phyloP scores from a whole-genome alignment of 2,329 filamentous ascomycete genomes.

The Pseudogymnoascus sp. region DNA sequence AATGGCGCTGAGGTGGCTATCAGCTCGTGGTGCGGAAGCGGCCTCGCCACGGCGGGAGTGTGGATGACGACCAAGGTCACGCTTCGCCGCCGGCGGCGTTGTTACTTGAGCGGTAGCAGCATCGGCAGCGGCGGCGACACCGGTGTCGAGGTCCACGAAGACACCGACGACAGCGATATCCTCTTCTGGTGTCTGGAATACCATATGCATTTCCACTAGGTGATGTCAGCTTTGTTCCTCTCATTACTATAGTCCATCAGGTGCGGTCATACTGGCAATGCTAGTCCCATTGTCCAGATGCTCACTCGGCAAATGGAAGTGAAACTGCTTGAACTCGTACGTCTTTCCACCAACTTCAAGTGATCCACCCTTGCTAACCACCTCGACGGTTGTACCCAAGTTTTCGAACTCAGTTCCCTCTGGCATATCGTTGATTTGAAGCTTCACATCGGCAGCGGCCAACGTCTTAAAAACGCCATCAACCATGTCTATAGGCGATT shows the following conservation, averaged over 20 bases:
- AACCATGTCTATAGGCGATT: slow-evolving; percentile 11
- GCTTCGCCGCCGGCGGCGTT: slow-evolving; percentile 7
- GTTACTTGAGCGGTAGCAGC: slow-evolving; percentile 18
- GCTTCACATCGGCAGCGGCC: not conserved
- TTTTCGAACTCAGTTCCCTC: slow-evolving; percentile 13
- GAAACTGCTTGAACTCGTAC: slow-evolving; percentile 41
- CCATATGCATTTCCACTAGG: slow-evolving; percentile 53
- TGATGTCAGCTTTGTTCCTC: slow-evolving; percentile 11
- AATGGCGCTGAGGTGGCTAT: not conserved
- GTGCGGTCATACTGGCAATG: slow-evolving; percentile 36
- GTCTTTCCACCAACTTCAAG: slow-evolving; percentile 12
- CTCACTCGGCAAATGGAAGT: slow-evolving; percentile 56
- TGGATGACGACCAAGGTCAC: slow-evolving; percentile 16
- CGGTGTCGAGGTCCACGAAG: slow-evolving; percentile 38
- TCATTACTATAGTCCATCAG: not conserved
- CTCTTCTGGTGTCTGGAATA: slow-evolving; percentile 42
- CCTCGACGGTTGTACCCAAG: slow-evolving; percentile 13
- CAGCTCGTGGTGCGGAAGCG: not conserved
- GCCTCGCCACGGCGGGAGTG: slow-evolving; percentile 10
- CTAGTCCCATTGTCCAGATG: slow-evolving; percentile 44
- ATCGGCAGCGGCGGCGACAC: slow-evolving; percentile 19
- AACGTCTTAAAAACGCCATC: not conserved
- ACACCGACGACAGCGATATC: slow-evolving; percentile 41
- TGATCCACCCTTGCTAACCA: slow-evolving; percentile 12
- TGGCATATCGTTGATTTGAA: slow-evolving; percentile 5